These are phyloP conservation scores for Naganishia randhawae DNA, from an alignment of 768 basidiomycete species.

Conservation along the genomic window DNA sequence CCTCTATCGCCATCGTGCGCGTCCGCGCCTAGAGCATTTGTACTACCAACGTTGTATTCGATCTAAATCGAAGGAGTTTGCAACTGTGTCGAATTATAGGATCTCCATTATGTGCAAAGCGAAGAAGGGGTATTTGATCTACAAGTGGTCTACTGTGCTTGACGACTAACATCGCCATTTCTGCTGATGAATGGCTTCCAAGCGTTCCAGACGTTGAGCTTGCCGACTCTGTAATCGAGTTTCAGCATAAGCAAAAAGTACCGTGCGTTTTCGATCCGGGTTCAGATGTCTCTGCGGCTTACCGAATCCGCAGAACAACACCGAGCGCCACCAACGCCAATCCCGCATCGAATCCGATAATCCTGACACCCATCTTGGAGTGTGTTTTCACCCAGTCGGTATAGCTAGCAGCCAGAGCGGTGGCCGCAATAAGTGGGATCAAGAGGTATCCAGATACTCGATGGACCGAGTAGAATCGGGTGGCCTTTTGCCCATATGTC, in stretches of 20 bases:
- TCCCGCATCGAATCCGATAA: constrained; percentile 43
- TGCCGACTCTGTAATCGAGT: constrained; percentile 1
- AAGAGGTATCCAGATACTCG: constrained; percentile 71
- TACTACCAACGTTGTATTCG: background rate
- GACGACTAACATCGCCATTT: background rate
- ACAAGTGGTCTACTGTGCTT: background rate
- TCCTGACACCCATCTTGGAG: constrained; percentile 27
- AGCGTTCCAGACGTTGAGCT: constrained; percentile 16
- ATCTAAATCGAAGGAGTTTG: background rate
- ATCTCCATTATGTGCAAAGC: background rate
- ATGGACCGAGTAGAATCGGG: constrained; percentile 78
- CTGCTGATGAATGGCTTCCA: constrained; percentile 9
- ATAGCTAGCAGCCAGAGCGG: constrained; percentile 67
- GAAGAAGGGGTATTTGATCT: background rate
- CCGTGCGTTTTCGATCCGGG: background rate
- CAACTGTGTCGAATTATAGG: background rate
- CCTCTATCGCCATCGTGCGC: background rate
- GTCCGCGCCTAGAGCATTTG: background rate
- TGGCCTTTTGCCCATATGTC: constrained; percentile 57
- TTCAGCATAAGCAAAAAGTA: background rate
- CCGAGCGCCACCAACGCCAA: constrained; percentile 41
- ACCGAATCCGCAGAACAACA: constrained; percentile 37
- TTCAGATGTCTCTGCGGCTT: constrained; percentile 21
- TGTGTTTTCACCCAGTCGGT: constrained; percentile 58
- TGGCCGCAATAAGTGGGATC: constrained; percentile 61